Base-by-base conservation (phyloP, 2,329 filamentous ascomycete genomes). In the Didymosphaeria variabile region DNA sequence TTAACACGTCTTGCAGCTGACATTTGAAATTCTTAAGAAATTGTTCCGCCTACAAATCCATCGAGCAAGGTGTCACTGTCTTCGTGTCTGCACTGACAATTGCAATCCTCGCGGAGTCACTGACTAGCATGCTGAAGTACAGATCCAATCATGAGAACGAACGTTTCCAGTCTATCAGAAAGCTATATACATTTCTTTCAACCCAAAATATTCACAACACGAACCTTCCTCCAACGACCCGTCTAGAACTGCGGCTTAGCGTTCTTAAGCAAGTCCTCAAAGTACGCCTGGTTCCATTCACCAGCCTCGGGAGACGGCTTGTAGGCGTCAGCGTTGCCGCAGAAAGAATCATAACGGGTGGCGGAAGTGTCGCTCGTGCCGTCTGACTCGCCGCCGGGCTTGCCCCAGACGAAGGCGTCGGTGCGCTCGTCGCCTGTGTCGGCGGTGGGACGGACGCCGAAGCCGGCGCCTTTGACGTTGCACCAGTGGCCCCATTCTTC, bases 391-490 rank as follows among this genome's bases (percentile, higher is more conserved):
- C 71, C 71, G 53, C 71, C 71, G 8, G 71, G 71, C 64, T 74
- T 74, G 56, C 72, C 70, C 71, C 71, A 74, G 4, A 74, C 71
- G n/a, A 74, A 47, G 32, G 68, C 71, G 50, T 74, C 71, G 6
- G 72, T 63, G n/a, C 66, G 60, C 4, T 68, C 65, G 60, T 71
- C 72, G 51, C 71, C 66, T 2, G 58, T 67, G 45, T 61, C 57
- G 32, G 63, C 58, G 1, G 65, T 66, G 19, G 71, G 71, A 0
- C 60, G 47, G 0, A 55, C 19, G 12, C 71, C 71, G 44, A 69
- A 74, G 7, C 70, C 70, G n/a, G 65, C 47, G 19, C 70, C 70
- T 6, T 54, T 53, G 26, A 74, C 64, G 40, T 74, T 74, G 62
- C 71, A 74, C 71, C 71, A 74, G n/a, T 69, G 67, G 21, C 71